Evolutionary conservation across 2,329 filamentous ascomycete species (phyloP).

Genomic region (Cephalotrichum gorgonifer): DNA sequence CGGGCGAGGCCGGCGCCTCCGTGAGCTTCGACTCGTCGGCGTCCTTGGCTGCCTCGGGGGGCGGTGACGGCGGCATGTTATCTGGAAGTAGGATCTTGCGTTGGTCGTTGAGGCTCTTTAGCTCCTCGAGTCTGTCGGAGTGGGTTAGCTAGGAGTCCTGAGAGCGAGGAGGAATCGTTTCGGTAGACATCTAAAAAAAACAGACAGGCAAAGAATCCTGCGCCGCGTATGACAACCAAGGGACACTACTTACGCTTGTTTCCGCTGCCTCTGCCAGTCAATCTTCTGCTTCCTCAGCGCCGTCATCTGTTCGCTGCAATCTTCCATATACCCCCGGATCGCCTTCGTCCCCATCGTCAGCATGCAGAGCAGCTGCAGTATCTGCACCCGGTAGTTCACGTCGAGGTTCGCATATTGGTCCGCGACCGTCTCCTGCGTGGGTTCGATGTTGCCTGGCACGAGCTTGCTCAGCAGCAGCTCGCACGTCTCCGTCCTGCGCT

Average conservation of each 20-base stretch:
- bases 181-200: no score
- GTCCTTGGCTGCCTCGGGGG: conserved; percentile 34
- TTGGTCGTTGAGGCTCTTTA: conserved; percentile 61
- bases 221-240: background rate
- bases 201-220: background rate
- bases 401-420: conserved; percentile 66
- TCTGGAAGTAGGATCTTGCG: conserved; percentile 63
- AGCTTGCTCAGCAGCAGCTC: conserved; percentile 72
- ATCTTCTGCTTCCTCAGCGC: conserved; percentile 92
- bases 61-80: conserved; percentile 57
- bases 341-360: conserved; percentile 79
- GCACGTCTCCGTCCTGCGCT: conserved; percentile 58
- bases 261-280: conserved; percentile 72
- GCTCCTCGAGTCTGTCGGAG: conserved; percentile 51
- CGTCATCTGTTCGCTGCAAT: conserved; percentile 91
- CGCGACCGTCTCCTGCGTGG: conserved; percentile 63
- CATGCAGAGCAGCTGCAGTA: conserved; percentile 77
- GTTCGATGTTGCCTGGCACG: conserved; percentile 67
- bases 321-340: conserved; percentile 79
- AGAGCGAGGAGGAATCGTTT: no score
- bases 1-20: conserved; percentile 43
- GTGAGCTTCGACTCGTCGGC: conserved; percentile 50
- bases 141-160: conserved; percentile 17
- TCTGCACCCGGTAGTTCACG: conserved; percentile 70
- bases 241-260: conserved; percentile 42